Conservation (phyloP, 257 asterid genomes). For the Nicotiana undulata region DNA sequence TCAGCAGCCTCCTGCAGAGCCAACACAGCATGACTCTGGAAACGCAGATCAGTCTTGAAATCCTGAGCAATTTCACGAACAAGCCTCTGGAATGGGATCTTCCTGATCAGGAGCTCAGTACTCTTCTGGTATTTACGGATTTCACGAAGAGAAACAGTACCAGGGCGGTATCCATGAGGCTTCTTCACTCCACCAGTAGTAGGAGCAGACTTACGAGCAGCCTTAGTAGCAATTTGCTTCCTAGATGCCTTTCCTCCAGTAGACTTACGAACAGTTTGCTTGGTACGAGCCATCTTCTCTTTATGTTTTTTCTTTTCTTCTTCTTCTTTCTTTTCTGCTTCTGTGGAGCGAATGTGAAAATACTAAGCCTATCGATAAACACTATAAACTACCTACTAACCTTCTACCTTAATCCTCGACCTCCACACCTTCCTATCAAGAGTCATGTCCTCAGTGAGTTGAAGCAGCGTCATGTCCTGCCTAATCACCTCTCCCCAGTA, state of each 20-base stretch:
- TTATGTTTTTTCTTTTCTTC: not conserved
- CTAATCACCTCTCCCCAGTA: too few relatives aligned
- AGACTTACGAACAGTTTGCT: conserved; percentile 74
- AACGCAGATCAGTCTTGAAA: conserved; percentile 75
- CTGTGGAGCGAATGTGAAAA: too few relatives aligned
- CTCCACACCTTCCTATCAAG: too few relatives aligned
- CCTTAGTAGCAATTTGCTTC: conserved; percentile 75
- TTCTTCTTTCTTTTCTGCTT: not conserved
- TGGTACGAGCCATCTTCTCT: conserved; percentile 62
- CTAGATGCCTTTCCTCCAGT: conserved; percentile 82
- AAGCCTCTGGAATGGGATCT: conserved; percentile 77
- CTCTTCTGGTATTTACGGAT: conserved; percentile 75
- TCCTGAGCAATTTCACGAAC: conserved; percentile 78
- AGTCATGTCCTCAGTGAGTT: too few relatives aligned
- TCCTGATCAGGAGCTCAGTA: conserved; percentile 76
- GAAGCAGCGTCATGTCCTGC: too few relatives aligned
- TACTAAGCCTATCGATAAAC: too few relatives aligned
- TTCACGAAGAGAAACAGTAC: conserved; percentile 76
- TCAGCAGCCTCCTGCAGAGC: conserved; percentile 80
- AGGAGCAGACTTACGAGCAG: conserved; percentile 84
- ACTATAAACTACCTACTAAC: too few relatives aligned
- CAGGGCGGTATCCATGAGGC: conserved; percentile 77
- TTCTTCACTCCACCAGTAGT: conserved; percentile 79
- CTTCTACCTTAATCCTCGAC: too few relatives aligned
- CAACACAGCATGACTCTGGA: conserved; percentile 75